Conservation (phyloP, 305 asterid genomes). For the Rubia balearica region DNA sequence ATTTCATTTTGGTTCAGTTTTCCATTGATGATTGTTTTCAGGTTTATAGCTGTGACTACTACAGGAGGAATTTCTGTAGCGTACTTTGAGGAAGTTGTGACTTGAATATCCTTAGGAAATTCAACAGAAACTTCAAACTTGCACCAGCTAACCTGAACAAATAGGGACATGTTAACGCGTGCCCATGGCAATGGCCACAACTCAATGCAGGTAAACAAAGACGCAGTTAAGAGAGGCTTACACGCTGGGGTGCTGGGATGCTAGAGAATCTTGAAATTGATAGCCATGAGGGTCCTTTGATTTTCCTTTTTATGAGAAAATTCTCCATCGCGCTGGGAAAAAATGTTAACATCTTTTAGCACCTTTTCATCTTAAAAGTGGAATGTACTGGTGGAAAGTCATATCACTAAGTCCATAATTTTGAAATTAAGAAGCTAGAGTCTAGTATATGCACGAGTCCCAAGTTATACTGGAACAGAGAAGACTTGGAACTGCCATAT, state of each 20-base stretch:
- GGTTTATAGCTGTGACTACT: conserved; percentile 74
- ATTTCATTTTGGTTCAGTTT: conserved; percentile 76
- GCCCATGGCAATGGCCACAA: background rate
- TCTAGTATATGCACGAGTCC: background rate
- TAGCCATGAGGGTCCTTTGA: conserved; percentile 96
- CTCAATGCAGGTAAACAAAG: conserved; percentile 9
- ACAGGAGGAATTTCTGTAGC: conserved; percentile 71
- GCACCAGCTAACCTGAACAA: conserved; percentile 96
- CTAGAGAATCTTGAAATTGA: conserved; percentile 68
- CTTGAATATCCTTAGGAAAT: conserved; percentile 62
- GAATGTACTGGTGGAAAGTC: background rate
- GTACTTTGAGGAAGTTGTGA: conserved; percentile 48
- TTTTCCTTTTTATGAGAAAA: conserved; percentile 79
- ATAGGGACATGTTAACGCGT: conserved; percentile 15
- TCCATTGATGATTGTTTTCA: conserved; percentile 78
- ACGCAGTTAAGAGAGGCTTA: conserved; percentile 31
- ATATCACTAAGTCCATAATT: background rate
- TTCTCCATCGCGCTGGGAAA: conserved; percentile 80
- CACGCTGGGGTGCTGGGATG: conserved; percentile 60
- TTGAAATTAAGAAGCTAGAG: background rate
- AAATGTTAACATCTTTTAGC: background rate
- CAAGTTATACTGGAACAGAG: background rate
- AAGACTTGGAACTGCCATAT: background rate
- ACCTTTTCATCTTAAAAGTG: background rate
- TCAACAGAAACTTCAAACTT: conserved; percentile 80